Percentiles rank a stretch among this genome's conserved stretches.
These are phyloP conservation scores for Stenogyne calaminthoides DNA, from an alignment of 305 asterid genomes.

Conservation along the genomic window DNA sequence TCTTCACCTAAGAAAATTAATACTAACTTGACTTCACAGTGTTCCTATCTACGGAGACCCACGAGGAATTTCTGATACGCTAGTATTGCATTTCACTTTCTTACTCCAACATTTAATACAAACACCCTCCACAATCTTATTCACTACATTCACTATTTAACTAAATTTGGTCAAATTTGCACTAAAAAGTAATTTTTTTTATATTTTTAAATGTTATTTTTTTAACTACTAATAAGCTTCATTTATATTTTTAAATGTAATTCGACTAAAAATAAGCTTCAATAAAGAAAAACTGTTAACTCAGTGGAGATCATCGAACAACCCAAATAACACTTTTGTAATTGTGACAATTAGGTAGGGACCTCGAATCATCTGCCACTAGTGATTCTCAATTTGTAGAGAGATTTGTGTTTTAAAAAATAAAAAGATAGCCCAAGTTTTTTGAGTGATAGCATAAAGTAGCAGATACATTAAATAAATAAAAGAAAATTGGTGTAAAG, in stretches of 20 bases:
- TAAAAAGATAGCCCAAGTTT: neutral
- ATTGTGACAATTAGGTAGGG: neutral
- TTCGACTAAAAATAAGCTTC: neutral
- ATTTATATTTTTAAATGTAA: no score
- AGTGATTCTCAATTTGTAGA: neutral
- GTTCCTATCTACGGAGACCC: no score
- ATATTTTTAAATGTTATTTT: no score
- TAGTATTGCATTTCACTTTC: neutral
- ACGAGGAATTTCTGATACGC: no score
- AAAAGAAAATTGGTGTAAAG: neutral
- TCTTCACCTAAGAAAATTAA: slow-evolving; percentile 11
- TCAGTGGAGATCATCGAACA: neutral
- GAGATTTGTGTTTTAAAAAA: neutral
- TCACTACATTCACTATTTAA: no score
- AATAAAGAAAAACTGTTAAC: neutral
- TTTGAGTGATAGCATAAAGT: neutral
- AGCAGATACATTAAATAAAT: neutral
- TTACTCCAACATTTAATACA: neutral
- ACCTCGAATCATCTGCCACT: neutral
- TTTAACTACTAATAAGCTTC: no score
- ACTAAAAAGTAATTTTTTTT: no score
- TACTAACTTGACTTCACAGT: neutral
- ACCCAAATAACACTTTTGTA: no score
- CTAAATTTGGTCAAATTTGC: no score
- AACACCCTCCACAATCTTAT: neutral